Evolutionary conservation across 2,329 filamentous ascomycete genomes (phyloP).

Genomic region (Alternaria burnsii): DNA sequence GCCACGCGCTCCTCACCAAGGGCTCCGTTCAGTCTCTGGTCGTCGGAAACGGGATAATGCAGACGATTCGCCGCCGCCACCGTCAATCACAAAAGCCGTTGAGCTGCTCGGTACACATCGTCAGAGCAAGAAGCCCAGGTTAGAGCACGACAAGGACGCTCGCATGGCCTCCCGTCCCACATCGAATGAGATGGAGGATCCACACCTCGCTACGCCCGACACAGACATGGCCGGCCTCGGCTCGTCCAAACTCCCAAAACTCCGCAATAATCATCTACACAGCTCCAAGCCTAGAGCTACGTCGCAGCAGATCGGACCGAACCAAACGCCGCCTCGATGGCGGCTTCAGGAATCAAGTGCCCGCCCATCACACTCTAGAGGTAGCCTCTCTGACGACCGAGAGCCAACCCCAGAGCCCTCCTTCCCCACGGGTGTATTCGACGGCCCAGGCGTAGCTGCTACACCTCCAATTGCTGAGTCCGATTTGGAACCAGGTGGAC

Average conservation of each 20-base stretch:
- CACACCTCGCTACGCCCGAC: conserved; percentile 49
- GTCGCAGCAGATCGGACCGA: conserved; percentile 27
- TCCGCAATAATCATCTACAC: conserved; percentile 25
- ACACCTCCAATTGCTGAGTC: conserved; percentile 80
- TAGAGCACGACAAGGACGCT: conserved; percentile 34
- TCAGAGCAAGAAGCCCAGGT: conserved; percentile 60
- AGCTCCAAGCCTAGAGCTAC: conserved; percentile 30
- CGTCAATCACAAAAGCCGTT: conserved; percentile 63
- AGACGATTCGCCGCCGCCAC: conserved; percentile 57
- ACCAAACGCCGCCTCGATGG: conserved; percentile 28
- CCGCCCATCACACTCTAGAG: conserved; percentile 31
- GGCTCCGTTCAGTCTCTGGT: conserved; percentile 38
- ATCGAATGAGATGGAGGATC: conserved; percentile 46
- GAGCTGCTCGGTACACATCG: conserved; percentile 60
- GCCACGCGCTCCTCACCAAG: conserved; percentile 27
- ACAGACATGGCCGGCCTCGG: conserved; percentile 42
- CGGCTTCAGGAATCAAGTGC: conserved; percentile 38
- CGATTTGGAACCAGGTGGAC: conserved; percentile 68
- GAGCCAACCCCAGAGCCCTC: conserved; percentile 29
- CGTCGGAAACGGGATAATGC: conserved; percentile 54
- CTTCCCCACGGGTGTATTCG: conserved; percentile 39
- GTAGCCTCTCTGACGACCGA: conserved; percentile 21
- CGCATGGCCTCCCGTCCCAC: conserved; percentile 35
- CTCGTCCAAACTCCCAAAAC: conserved; percentile 32
- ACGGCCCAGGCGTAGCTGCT: conserved; percentile 66